phyloP scores from a whole-genome alignment of 306 rosid species.

The Prunus armeniaca region DNA sequence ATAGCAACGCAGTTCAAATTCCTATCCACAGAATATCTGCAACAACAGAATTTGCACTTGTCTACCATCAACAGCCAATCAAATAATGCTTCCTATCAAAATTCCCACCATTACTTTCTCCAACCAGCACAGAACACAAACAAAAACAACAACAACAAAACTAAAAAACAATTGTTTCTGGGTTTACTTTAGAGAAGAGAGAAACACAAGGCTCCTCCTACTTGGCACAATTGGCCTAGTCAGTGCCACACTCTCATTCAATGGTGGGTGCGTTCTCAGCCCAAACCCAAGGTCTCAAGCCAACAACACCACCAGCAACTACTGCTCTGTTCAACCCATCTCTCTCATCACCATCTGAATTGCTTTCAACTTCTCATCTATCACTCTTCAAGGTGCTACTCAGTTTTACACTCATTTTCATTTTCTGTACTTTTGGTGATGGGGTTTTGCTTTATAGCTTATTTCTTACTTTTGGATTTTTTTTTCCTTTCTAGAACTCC shows the following conservation, averaged over 20 bases:
- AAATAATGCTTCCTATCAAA: conserved; percentile 24
- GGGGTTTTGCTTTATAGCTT: neutral
- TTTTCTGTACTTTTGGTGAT: neutral
- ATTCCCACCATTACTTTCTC: conserved; percentile 5
- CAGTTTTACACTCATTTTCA: neutral
- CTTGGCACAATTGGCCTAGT: conserved; percentile 4
- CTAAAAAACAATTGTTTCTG: neutral
- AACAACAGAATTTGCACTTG: neutral
- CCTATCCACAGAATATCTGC: conserved; percentile 34
- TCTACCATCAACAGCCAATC: conserved; percentile 36
- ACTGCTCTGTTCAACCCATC: conserved; percentile 20
- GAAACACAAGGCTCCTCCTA: neutral
- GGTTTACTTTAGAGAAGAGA: neutral
- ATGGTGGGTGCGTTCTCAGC: conserved; percentile 59
- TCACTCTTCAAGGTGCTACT: conserved; percentile 41
- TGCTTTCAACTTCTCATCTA: conserved; percentile 33
- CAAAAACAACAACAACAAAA: neutral
- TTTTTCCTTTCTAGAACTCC: conserved; percentile 31
- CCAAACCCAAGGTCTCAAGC: conserved; percentile 37
- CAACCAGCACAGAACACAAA: conserved; percentile 16
- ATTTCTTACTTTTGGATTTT: neutral
- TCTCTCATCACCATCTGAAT: conserved; percentile 19
- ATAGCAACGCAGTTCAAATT: conserved; percentile 14
- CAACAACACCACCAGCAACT: conserved; percentile 24
- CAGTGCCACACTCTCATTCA: conserved; percentile 25